Evolutionary conservation across 2,329 filamentous ascomycete genomes (phyloP), one percentile per base, ranked within the genome.

Genomic region (Colletotrichum gloeosporioides): DNA sequence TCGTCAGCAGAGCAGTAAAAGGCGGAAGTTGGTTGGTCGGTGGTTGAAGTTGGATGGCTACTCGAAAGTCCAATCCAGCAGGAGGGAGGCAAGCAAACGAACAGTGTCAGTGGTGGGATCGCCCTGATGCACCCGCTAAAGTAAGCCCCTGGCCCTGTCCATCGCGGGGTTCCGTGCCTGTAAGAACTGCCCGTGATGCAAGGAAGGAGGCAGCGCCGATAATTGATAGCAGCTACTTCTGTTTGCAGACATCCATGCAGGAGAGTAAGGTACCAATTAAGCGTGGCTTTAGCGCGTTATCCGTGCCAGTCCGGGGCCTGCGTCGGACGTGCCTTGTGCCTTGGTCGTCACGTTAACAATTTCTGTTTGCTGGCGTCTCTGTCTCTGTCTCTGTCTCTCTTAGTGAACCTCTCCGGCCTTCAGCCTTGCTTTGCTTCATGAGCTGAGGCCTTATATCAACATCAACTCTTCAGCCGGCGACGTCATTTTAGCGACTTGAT

Each of bases 71-170:
- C 69, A 65, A 71, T 62, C 69, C 59, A 49, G 34, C n/a, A 55
- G 32, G 32, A 75, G 69, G 61, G 32, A 75, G 69, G 61, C 31
- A 34, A 66, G 68, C 49, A 61, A 67, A 72, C 29, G 72, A 53
- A 49, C 62, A 53, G 69, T 76, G 31, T 31, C 32, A 68, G 64
- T 31, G 69, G 73, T 76, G 44, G 59, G 71, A 74, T 74, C 65
- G 70, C 74, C 74, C 74, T 74, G 64, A 49, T 76, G 70, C 70
- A 31, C 70, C 74, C 74, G 59, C 74, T 76, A 76, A 69, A 74
- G 57, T 64, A 61, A 74, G 70, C 64, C 74, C 74, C 74, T 74
- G 65, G 74, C 71, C 74, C 70, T 74, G 71, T 73, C 65, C n/a
- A 75, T 36, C 72, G 75, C 75, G 75, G 75, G 75, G 75, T 77